phyloP scores from a whole-genome alignment of 1,284 basidiomycete genomes.

The Waitea zeae region DNA sequence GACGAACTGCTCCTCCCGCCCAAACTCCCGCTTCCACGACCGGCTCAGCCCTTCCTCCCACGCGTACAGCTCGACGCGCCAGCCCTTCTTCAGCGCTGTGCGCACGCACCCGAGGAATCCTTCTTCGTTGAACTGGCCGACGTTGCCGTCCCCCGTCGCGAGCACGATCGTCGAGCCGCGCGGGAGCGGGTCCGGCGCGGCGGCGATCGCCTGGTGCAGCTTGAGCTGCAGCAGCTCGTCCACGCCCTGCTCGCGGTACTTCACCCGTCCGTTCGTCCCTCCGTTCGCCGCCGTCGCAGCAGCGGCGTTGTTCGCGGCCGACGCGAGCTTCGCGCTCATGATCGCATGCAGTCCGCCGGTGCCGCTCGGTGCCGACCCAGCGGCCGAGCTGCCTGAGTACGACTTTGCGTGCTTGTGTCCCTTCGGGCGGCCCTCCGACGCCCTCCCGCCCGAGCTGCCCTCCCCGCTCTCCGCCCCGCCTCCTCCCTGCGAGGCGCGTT shows the following conservation, averaged over 20 bases:
- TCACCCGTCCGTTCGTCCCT: slow-evolving; percentile 14
- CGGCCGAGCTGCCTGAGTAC: neutral
- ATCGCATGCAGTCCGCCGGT: too few species aligned
- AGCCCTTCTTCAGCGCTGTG: slow-evolving; percentile 67
- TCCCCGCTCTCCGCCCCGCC: slow-evolving; percentile 12
- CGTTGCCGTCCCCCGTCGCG: slow-evolving; percentile 80
- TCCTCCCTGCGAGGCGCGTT: slow-evolving; percentile 10
- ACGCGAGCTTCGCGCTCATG: neutral
- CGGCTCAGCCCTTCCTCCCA: slow-evolving; percentile 69
- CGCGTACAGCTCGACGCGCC: slow-evolving; percentile 76
- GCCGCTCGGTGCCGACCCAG: neutral
- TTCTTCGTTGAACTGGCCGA: slow-evolving; percentile 76
- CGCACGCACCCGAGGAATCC: slow-evolving; percentile 75
- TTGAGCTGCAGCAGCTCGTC: slow-evolving; percentile 81
- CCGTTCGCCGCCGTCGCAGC: too few species aligned
- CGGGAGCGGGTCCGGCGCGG: slow-evolving; percentile 35
- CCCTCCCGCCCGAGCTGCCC: slow-evolving; percentile 5
- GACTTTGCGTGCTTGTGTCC: neutral
- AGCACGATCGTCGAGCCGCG: slow-evolving; percentile 63
- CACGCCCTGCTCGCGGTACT: slow-evolving; percentile 71
- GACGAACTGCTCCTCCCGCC: slow-evolving; percentile 7
- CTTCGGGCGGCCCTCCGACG: too few species aligned
- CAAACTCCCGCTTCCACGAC: slow-evolving; percentile 54
- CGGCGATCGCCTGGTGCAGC: slow-evolving; percentile 65
- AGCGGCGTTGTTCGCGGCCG: slow-evolving; percentile 5